A percentile compares a stretch with the other conserved stretches of the same genome.
These are phyloP conservation scores for Candida insectorum DNA, from an alignment of 805 yeast genomes.

Conservation along the genomic window DNA sequence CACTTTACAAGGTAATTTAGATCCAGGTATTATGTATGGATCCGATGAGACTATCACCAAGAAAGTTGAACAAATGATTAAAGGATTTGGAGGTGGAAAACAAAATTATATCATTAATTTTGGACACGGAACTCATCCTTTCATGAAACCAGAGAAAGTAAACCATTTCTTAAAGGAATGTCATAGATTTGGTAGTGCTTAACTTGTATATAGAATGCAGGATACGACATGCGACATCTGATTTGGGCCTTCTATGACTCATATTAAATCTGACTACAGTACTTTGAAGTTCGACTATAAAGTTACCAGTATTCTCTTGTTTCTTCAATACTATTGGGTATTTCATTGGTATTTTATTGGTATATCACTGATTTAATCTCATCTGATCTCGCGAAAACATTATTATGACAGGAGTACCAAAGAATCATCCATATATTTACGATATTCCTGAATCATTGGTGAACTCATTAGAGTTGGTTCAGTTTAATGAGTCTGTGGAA, in stretches of 20 bases:
- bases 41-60: conserved; percentile 72
- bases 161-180: conserved; percentile 83
- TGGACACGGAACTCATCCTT: conserved; percentile 98
- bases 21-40: conserved; percentile 94
- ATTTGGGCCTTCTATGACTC: too few species aligned
- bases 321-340: too few species aligned
- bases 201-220: conserved; percentile 3
- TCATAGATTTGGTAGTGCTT: conserved; percentile 62
- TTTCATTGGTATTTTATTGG: too few species aligned
- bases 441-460: conserved; percentile 38
- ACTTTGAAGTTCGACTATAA: too few species aligned
- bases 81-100: conserved; percentile 92
- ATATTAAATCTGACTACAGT: too few species aligned
- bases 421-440: too few species aligned
- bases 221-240: too few species aligned
- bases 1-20: conserved; percentile 89
- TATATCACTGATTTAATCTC: too few species aligned
- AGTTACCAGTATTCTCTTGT: too few species aligned
- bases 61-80: conserved; percentile 84
- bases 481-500: conserved; percentile 41
- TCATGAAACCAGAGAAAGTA: conserved; percentile 90
- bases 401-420: too few species aligned
- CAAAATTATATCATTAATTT: conserved; percentile 88
- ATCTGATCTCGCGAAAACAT: too few species aligned
- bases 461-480: conserved; percentile 47